phyloP scores from a whole-genome alignment of 345 rosid genomes.

The Rubroshorea leprosula region DNA sequence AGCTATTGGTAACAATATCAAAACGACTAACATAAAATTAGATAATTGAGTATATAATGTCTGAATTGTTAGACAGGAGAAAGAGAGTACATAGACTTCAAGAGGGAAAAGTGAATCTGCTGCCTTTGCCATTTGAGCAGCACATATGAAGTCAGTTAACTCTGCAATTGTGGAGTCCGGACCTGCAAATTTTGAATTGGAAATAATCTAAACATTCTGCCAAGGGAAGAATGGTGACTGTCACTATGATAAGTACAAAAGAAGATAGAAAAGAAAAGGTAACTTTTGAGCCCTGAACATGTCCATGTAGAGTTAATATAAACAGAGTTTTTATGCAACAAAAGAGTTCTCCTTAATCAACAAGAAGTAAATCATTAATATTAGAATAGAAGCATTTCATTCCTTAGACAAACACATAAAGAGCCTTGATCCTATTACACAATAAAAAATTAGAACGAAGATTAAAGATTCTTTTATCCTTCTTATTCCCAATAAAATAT shows the following conservation, averaged over 20 bases:
- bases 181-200: constrained; percentile 39
- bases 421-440: too few relatives aligned
- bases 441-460: too few relatives aligned
- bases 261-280: background rate
- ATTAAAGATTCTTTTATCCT: too few relatives aligned
- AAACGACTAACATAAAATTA: background rate
- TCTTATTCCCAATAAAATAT: too few relatives aligned
- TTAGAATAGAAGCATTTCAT: too few relatives aligned
- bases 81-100: constrained; percentile 47
- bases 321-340: too few relatives aligned
- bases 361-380: too few relatives aligned
- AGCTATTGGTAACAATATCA: background rate
- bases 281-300: background rate
- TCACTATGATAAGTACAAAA: background rate
- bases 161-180: constrained; percentile 45
- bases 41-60: background rate
- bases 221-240: background rate
- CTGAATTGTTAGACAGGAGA: background rate
- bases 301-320: too few relatives aligned
- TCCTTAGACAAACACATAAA: too few relatives aligned
- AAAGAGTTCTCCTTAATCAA: too few relatives aligned
- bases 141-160: constrained; percentile 73
- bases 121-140: constrained; percentile 69
- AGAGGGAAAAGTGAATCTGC: constrained; percentile 44
- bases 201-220: background rate